Evolutionary conservation across 352 stramenopile species (phyloP), one percentile per base, ranked within the genome.

Genomic region (Phytopythium chamaehyphon): DNA sequence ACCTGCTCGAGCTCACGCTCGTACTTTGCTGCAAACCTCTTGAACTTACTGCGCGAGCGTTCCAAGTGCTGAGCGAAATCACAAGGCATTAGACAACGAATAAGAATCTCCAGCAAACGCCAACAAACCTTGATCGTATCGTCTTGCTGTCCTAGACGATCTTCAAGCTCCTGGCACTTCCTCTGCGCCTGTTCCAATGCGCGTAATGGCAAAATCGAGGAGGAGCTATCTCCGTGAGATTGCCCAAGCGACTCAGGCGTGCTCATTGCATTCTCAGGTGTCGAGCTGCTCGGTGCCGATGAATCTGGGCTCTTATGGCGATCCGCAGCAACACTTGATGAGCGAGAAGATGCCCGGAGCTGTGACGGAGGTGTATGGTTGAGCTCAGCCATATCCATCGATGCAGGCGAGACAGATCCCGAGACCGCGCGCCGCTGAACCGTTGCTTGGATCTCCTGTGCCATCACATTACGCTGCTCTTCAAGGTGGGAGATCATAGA

Each of bases 11-110:
- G 87, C 48, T 93, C 83, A 12, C 71, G 71, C 54, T 93, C 83
- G 33, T 93, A 93, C 51, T 92, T 91, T 6, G 77, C 83, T 1
- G 79, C 83, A 43, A 93, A 93, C 11, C 81, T 72, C 57, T 90
- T 90, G 55, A 93, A 93, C 38, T 93, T 93, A 59, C 78, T 92
- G 18, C 83, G 80, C 18, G 83, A 93, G 24, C 80, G 66, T 63
- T 93, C 83, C 38, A 93, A 48, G 78, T 88, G 76, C 83, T 93
- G 49, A 16, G 61, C 38, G 33, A 38, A 19, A 57, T 53, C 14
- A 44, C 16, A 40, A 48, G 19, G 14, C 4, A 12, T 37, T 6
- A 24, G n/a, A n/a, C n/a, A n/a, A n/a, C n/a, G n/a, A 33, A 33
- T 9, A 9, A 33, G 28, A 9, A 33, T 5, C 9, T 33, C 5